Evolutionary conservation across 1,139 yeast genomes (phyloP).

Genomic region (Diutina neorugosa): DNA sequence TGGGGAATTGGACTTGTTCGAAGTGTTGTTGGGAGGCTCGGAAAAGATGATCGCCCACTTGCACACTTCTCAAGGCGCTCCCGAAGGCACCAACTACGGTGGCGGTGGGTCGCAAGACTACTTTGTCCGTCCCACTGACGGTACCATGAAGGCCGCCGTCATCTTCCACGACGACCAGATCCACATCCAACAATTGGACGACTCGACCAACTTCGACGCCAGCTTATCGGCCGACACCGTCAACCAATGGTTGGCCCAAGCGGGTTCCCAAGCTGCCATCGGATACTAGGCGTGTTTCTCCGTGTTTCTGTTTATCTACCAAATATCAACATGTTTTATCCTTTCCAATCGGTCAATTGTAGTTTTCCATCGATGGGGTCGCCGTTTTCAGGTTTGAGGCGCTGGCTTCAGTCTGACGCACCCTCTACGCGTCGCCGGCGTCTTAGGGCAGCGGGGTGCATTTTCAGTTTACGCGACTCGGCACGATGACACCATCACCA

Average conservation of each 20-base stretch:
- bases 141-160: conserved; percentile 58
- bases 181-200: conserved; percentile 7
- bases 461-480: not conserved
- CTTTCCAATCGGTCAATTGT: not conserved
- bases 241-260: not conserved
- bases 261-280: conserved; percentile 3
- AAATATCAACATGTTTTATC: not conserved
- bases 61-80: conserved; percentile 57
- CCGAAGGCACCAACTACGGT: conserved; percentile 37
- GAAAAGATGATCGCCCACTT: conserved; percentile 49
- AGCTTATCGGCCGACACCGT: conserved; percentile 1
- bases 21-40: conserved; percentile 42
- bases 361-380: too few species aligned
- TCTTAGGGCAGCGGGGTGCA: not conserved
- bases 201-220: not conserved
- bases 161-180: conserved; percentile 26
- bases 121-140: conserved; percentile 36
- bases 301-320: not conserved
- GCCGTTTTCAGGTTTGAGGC: too few species aligned
- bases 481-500: not conserved
- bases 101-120: conserved; percentile 52
- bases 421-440: not conserved
- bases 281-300: not conserved
- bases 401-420: too few species aligned
- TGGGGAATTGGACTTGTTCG: conserved; percentile 92